Conservation (phyloP, 306 rosid species). For the Prunus dulcis region DNA sequence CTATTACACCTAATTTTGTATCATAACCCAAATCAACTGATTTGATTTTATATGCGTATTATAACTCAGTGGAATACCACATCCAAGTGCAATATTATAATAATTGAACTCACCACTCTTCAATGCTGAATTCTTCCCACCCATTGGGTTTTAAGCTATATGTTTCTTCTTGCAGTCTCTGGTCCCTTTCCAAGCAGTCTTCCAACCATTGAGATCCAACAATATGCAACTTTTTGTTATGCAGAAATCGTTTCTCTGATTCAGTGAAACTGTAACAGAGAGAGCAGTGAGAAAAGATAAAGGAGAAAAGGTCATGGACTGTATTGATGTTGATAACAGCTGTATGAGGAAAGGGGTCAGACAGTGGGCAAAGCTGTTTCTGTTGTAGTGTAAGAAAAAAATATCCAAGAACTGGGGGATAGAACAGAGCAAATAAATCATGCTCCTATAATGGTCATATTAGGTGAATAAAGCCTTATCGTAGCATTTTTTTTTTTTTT, state of each 20-base stretch:
- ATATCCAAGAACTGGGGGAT: background rate
- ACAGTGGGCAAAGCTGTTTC: background rate
- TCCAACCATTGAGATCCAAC: slow-evolving; percentile 83
- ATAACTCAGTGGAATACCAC: background rate
- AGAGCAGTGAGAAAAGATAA: background rate
- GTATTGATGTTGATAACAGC: background rate
- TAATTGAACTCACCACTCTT: slow-evolving; percentile 54
- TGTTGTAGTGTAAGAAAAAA: background rate
- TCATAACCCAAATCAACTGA: background rate
- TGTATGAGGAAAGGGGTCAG: background rate
- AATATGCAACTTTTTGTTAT: slow-evolving; percentile 52
- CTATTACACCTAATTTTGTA: background rate
- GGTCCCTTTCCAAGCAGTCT: slow-evolving; percentile 55
- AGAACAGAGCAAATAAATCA: background rate
- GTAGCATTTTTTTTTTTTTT: background rate
- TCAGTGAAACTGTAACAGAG: slow-evolving; percentile 51
- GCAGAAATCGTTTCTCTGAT: slow-evolving; percentile 43
- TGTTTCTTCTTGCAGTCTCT: slow-evolving; percentile 65
- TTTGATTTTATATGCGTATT: background rate
- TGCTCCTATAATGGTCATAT: background rate
- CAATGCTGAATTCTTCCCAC: slow-evolving; percentile 39
- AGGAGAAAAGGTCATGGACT: background rate
- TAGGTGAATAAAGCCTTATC: background rate
- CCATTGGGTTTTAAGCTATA: slow-evolving; percentile 62
- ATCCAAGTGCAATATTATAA: background rate